Percentiles rank a stretch among this genome's conserved stretches.
Evolutionary conservation across 768 basidiomycete species (phyloP).

Genomic region (Mycena olivaceomarginata): DNA sequence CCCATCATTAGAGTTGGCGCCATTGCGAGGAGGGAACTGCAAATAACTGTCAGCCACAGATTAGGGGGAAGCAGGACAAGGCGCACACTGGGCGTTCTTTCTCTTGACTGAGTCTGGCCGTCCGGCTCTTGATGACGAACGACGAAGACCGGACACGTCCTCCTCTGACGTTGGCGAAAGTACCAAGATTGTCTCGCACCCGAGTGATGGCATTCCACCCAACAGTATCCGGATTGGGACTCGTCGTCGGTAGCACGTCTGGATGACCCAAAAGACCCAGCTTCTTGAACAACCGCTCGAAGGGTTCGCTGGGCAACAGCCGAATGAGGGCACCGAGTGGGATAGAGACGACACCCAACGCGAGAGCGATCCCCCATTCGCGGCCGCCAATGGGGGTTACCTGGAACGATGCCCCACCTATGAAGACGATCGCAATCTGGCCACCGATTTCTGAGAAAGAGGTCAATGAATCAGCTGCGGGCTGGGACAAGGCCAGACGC

Average conservation of each 20-base stretch:
- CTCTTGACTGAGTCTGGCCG: constrained; percentile 71
- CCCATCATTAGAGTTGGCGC: constrained; percentile 84
- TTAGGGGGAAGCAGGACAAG: constrained; percentile 17
- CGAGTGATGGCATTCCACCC: constrained; percentile 89
- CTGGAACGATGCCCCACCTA: constrained; percentile 94
- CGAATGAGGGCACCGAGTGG: constrained; percentile 92
- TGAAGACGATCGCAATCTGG: constrained; percentile 92
- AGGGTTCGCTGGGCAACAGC: constrained; percentile 85
- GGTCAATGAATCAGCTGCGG: neutral
- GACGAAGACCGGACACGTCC: constrained; percentile 92
- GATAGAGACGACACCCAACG: constrained; percentile 90
- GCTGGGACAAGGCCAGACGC: constrained; percentile 47
- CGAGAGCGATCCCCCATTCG: constrained; percentile 96
- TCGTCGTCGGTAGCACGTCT: constrained; percentile 78
- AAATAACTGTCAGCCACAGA: neutral
- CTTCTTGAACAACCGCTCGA: constrained; percentile 77
- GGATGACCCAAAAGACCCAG: constrained; percentile 78
- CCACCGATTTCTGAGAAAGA: constrained; percentile 83
- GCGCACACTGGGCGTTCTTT: constrained; percentile 68
- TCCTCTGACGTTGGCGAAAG: constrained; percentile 90
- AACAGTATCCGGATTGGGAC: constrained; percentile 69
- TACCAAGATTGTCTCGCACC: constrained; percentile 90
- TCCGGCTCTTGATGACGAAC: constrained; percentile 89
- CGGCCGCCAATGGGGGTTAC: constrained; percentile 86
- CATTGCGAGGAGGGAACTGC: constrained; percentile 79